These are phyloP conservation scores for Penicillium hordei DNA, from an alignment of 2,329 filamentous ascomycete genomes.

Conservation along the genomic window DNA sequence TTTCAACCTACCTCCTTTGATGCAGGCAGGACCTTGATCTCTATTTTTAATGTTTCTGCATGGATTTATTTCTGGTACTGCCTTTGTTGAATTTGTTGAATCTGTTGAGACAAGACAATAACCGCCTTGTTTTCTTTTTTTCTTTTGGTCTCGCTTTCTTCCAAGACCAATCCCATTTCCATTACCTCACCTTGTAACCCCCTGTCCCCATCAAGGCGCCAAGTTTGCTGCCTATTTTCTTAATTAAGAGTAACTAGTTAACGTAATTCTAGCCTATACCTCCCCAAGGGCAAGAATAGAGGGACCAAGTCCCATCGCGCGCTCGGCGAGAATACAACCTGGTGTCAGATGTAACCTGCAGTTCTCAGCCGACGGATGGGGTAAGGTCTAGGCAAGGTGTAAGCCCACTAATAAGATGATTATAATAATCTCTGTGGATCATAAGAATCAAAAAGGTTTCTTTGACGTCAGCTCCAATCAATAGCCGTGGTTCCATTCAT, in stretches of 20 bases:
- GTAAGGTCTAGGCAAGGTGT: not conserved
- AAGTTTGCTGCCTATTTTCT: not conserved
- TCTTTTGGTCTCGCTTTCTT: not conserved
- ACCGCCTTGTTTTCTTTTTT: conserved; percentile 1
- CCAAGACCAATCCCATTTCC: not conserved
- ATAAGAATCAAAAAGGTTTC: not conserved
- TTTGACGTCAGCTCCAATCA: conserved; percentile 12
- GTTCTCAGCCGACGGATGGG: conserved; percentile 4
- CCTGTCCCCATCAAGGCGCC: not conserved
- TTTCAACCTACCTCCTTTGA: conserved; percentile 15
- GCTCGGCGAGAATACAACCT: conserved; percentile 6
- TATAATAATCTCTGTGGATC: not conserved
- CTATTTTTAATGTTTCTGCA: conserved; percentile 20
- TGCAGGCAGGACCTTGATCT: conserved; percentile 5
- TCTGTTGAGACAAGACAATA: conserved; percentile 10
- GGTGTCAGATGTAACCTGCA: conserved; percentile 10
- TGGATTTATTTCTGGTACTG: not conserved
- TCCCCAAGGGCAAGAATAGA: not conserved
- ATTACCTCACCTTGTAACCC: not conserved
- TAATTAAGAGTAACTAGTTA: not conserved
- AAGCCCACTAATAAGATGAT: not conserved
- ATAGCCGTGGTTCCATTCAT: conserved; percentile 8
- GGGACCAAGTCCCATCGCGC: not conserved
- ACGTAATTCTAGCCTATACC: not conserved
- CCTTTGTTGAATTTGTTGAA: conserved; percentile 1